Base-by-base conservation (phyloP, 2,329 filamentous ascomycete species). In the Exophiala calicioides region DNA sequence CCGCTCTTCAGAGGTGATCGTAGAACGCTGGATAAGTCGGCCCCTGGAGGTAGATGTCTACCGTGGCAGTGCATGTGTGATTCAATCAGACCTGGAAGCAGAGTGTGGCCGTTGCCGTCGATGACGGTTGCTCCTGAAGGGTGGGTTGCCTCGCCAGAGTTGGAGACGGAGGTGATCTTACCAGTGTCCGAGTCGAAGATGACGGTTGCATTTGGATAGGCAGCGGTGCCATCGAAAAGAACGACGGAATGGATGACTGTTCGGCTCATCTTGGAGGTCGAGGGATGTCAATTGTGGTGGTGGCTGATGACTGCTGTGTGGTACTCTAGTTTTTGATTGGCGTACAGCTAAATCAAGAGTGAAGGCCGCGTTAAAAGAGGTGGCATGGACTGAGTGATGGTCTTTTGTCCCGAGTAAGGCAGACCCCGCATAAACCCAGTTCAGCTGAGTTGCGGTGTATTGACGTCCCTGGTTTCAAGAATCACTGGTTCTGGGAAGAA, bases 21-120 rank as follows among this genome's bases (percentile, higher is more conserved):
- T 16, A 59, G 34, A 20, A 59, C 43, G 16, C 40, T 36, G 21
- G 35, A 37, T 38, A 46, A 35, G 33, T 56, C 51, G 6, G 39
- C 32, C 4, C 55, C 57, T 8, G 46, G 36, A 13, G 55, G 49
- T 15, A 57, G 38, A 35, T 59, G 57, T 5, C 57, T 33, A 9
- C 15, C 44, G 26, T 56, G 32, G 26, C 44, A 39, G 42, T 59
- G 57, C 20, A 56, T 51, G 36, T 59, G 57, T 13, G 57, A 51
- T 13, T 59, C 57, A 35, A 59, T 59, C 15, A 59, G 37, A 7
- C 57, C 57, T 19, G 57, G 57, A 21, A 59, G 34, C 16, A 59
- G 44, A 31, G 53, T 59, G 35, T 56, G 53, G 9, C 55, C 57
- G 13, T 33, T 34, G 15, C 57, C 57, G 29, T 59, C 53, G 35